These are phyloP conservation scores for Dryas octopetala DNA, from an alignment of 306 rosid species.

Conservation along the genomic window DNA sequence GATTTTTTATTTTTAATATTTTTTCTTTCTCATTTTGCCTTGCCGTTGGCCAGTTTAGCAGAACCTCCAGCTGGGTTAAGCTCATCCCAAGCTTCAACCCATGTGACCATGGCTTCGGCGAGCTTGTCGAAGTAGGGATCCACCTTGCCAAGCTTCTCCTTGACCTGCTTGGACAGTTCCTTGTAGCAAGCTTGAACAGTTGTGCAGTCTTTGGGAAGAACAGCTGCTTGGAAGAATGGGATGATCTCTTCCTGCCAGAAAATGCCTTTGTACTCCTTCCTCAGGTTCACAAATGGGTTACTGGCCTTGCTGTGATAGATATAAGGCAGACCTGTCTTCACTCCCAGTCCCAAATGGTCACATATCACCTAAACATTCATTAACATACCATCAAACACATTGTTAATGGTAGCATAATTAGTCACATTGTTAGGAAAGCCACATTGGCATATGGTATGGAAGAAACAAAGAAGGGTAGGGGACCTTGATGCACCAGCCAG, in stretches of 20 bases:
- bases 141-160: slow-evolving; percentile 72
- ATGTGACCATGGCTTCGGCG: slow-evolving; percentile 64
- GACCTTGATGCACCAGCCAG: slow-evolving; percentile 87
- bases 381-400: neutral
- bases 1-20: neutral
- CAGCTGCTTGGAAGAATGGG: slow-evolving; percentile 57
- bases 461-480: neutral
- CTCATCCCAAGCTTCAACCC: slow-evolving; percentile 71
- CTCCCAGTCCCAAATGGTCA: slow-evolving; percentile 86
- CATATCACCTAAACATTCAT: slow-evolving; percentile 50
- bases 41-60: slow-evolving; percentile 38
- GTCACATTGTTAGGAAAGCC: neutral
- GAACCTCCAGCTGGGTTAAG: slow-evolving; percentile 40
- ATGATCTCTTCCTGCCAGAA: slow-evolving; percentile 80
- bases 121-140: slow-evolving; percentile 80
- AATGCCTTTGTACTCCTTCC: slow-evolving; percentile 70
- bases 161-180: slow-evolving; percentile 81
- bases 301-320: slow-evolving; percentile 70
- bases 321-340: slow-evolving; percentile 83
- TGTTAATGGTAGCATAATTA: too few relatives aligned
- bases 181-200: slow-evolving; percentile 85
- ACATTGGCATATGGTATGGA: neutral
- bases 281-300: slow-evolving; percentile 72
- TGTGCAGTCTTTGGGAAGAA: slow-evolving; percentile 72
- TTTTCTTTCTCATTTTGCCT: slow-evolving; percentile 15